Evolutionary conservation across 176 grass and related monocot species (phyloP), one percentile per base, ranked within the genome.

Genomic region (Cocos nucifera): DNA sequence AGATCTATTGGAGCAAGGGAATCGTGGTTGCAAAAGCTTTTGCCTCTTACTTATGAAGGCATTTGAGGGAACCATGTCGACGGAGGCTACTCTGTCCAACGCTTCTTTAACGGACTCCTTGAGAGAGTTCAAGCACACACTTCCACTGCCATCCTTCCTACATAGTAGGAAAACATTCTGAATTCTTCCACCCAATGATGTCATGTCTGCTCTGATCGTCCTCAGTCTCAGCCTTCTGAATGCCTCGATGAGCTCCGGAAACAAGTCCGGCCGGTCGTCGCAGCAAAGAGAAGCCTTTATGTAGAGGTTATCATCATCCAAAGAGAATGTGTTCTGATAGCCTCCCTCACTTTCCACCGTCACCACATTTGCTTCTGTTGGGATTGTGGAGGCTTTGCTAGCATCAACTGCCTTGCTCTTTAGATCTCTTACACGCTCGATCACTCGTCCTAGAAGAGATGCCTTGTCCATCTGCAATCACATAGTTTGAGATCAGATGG

Each of bases 391-490:
- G 2, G 53, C 4, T 0, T 19, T 15, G 17, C 22, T 26, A 48
- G 50, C 14, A 24, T 76, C 72, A 3, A 62, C 19, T 4, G 73
- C 53, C 51, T 21, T 56, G 32, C 54, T 80, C 77, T 77, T 85
- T 23, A 85, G 58, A 24, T 64, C 3, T 49, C 28, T 80, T 48
- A 85, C 58, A 6, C 80, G 77, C 27, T 10, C 5, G 26, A 85
- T 53, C 59, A 72, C 73, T 15, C 32, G 61, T 1, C 67, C 73
- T 15, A 85, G 19, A 49, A 80, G 62, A 35, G 64, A 68, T 49
- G 77, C 77, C 59, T 85, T 85, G 77, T 85, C 77, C 73, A 77
- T 80, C 83, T 80, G 72, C 22, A 44, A 14, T 44, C 35, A 44
- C 35, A 39, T 39, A 39, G 6, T 39, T 39, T 39, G 32, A 39